Percentiles rank a stretch among this genome's conserved stretches.
Evolutionary conservation across 2,329 filamentous ascomycete genomes (phyloP).

Genomic region (Elsinoe arachidis): DNA sequence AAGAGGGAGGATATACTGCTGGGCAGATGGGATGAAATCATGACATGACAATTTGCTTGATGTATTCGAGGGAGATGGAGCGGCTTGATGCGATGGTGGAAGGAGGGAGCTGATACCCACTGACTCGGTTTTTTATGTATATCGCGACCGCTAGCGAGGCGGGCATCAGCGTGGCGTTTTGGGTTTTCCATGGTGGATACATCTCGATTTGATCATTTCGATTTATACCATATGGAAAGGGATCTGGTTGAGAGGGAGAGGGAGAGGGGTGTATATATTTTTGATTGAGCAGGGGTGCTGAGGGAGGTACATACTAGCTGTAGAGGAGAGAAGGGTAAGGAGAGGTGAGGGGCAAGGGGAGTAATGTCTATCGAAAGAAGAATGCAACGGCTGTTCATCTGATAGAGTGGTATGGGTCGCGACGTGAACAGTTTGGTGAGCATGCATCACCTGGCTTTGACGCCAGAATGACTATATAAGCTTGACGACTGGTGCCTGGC

Average conservation of each 20-base stretch:
- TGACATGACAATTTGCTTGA: not conserved
- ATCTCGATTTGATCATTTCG: not conserved
- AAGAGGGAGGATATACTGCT: not conserved
- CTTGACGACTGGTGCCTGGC: too few relatives aligned
- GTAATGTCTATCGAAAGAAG: not conserved
- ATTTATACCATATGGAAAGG: not conserved
- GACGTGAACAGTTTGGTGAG: too few relatives aligned
- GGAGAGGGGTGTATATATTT: not conserved
- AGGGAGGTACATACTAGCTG: not conserved
- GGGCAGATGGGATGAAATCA: constrained; percentile 1
- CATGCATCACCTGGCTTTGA: too few relatives aligned
- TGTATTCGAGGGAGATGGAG: not conserved
- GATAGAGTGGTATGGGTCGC: too few relatives aligned
- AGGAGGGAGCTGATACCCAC: not conserved
- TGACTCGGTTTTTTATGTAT: constrained; percentile 8
- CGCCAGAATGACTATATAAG: too few relatives aligned
- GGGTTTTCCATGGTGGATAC: not conserved
- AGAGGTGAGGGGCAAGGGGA: not conserved
- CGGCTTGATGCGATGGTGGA: not conserved
- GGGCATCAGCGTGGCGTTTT: constrained; percentile 12
- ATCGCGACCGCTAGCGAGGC: not conserved
- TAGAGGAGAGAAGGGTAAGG: not conserved
- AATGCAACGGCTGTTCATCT: too few relatives aligned
- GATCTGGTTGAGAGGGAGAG: not conserved
- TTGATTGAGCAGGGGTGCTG: not conserved